Evolutionary conservation across 495 filamentous ascomycete species (phyloP), one percentile per base, ranked within the genome.

Genomic region (Penicillium roqueforti): DNA sequence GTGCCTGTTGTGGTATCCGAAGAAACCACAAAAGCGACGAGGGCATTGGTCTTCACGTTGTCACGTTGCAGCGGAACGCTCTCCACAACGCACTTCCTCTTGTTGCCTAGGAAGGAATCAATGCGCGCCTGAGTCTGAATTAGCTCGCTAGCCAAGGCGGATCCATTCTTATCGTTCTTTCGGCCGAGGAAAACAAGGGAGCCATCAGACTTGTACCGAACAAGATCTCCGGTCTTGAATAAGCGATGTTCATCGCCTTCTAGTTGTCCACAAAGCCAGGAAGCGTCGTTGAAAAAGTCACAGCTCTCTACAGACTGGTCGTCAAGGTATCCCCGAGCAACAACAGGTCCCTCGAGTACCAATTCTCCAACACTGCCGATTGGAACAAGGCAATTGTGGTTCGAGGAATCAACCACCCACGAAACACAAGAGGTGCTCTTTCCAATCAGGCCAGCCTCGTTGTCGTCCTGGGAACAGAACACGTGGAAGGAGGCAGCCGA

Each of bases 311-410:
- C 67, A 11, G 66, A 68, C 4, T 68, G 63, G 16, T 68, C 37
- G 10, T 77, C 68, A 8, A 85, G 62, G 53, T 86, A 86, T 0
- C 74, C 74, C 0, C 68, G 59, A 6, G 71, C 76, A 10, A 86
- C 63, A 20, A 78, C 67, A 0, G 82, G 78, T 0, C 84, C 83
- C 68, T 86, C 83, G n/a, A 88, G 70, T 3, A 81, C 58, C 18
- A 87, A 59, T 60, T 88, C 85, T 36, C 85, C 85, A 32, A 83
- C 66, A 5, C 68, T 67, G 16, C 85, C 85, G 9, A 86, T 63
- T 0, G 83, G 80, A 23, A 80, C 71, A 13, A 88, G 73, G 1
- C 59, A 47, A 23, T 83, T 56, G 41, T 78, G 74, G 51, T 87
- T 71, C 0, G 54, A 50, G 0, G 81, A 73, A 47, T 86, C 76